These are phyloP conservation scores for Trichomonas gallinae DNA, from an alignment of 208 protist species.

Conservation along the genomic window DNA sequence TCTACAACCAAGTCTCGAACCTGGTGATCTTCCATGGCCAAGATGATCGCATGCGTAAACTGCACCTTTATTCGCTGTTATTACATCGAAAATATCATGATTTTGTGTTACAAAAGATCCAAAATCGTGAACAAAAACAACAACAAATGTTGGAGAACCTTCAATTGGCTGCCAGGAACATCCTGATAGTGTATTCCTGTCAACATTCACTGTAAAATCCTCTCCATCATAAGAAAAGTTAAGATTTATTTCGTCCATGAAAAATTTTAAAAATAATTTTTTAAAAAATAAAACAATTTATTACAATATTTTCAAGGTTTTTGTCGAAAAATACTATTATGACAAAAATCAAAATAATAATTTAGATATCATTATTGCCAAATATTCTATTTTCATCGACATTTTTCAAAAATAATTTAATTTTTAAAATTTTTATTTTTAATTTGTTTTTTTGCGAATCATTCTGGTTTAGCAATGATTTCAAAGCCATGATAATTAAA, in stretches of 20 bases:
- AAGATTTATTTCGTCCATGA: not conserved
- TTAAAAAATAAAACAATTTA: not conserved
- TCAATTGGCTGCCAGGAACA: not conserved
- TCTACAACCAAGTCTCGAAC: not conserved
- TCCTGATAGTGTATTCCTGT: not conserved
- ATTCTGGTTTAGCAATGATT: too few relatives aligned
- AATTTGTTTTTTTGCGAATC: too few relatives aligned
- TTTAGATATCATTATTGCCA: too few relatives aligned
- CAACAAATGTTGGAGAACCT: not conserved
- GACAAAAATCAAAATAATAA: too few relatives aligned
- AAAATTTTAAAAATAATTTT: not conserved
- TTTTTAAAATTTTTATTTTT: too few relatives aligned
- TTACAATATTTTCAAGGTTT: too few relatives aligned
- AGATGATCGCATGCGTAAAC: not conserved
- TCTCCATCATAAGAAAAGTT: not conserved
- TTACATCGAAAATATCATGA: not conserved
- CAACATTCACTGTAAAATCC: not conserved
- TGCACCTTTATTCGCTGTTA: not conserved
- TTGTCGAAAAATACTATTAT: too few relatives aligned
- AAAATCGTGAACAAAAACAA: not conserved
- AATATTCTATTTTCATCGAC: too few relatives aligned
- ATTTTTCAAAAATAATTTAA: too few relatives aligned
- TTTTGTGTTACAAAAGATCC: not conserved
- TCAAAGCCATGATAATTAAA: too few relatives aligned
- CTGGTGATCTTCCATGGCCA: not conserved